phyloP scores from a whole-genome alignment of 75 land plant species.

The Larix kaempferi region DNA sequence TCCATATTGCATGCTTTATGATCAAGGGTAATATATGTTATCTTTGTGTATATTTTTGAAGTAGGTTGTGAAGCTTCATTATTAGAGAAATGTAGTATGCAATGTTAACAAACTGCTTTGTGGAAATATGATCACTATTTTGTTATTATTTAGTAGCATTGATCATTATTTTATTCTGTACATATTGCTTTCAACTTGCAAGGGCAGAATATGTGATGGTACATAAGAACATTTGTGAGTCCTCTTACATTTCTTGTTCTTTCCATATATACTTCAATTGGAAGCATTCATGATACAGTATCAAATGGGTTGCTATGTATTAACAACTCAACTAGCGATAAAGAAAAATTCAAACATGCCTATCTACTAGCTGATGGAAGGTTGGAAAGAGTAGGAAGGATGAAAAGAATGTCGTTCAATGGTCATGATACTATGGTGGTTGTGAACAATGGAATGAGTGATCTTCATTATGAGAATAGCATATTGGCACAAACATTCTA shows the following conservation, averaged over 20 bases:
- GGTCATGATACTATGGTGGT: constrained; percentile 10
- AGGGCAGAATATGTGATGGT: not conserved
- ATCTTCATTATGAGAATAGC: constrained; percentile 19
- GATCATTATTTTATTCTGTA: not conserved
- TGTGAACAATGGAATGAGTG: constrained; percentile 26
- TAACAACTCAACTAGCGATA: constrained; percentile 13
- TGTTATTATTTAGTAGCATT: not conserved
- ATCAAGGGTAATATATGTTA: constrained; percentile 68
- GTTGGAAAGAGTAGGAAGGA: constrained; percentile 91
- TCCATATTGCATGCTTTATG: constrained; percentile 89
- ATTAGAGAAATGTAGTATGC: not conserved
- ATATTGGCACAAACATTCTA: constrained; percentile 11
- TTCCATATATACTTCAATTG: constrained; percentile 86
- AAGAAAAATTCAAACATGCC: constrained; percentile 72
- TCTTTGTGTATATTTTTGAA: not conserved
- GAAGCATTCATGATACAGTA: constrained; percentile 91
- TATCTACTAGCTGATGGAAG: constrained; percentile 86
- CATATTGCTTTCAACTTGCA: not conserved
- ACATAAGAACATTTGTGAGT: not conserved
- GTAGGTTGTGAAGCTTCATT: not conserved
- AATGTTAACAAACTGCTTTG: not conserved
- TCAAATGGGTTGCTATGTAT: constrained; percentile 72
- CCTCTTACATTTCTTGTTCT: constrained; percentile 1
- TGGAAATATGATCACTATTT: too few species aligned
- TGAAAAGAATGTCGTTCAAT: constrained; percentile 32